Percentiles rank a stretch among this genome's conserved stretches.
Evolutionary conservation across 768 basidiomycete genomes (phyloP).

Genomic region (Arthromyces matolae): DNA sequence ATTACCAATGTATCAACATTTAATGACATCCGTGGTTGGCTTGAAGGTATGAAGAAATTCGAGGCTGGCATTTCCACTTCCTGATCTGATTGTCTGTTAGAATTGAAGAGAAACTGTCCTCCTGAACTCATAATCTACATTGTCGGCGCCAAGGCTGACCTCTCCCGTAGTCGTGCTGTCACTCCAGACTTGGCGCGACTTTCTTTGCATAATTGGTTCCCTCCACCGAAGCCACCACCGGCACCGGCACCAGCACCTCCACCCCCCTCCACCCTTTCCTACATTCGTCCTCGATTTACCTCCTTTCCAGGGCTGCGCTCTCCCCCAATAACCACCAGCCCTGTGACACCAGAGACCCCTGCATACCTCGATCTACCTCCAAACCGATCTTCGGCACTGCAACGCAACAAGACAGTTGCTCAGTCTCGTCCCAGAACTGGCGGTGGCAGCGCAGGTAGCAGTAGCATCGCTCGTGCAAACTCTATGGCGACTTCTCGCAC

Average conservation of each 20-base stretch:
- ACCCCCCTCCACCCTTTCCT: slow-evolving; percentile 63
- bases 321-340: slow-evolving; percentile 43
- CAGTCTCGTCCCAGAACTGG: slow-evolving; percentile 45
- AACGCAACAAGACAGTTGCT: slow-evolving; percentile 47
- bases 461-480: slow-evolving; percentile 40
- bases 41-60: slow-evolving; percentile 83
- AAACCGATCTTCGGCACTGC: slow-evolving; percentile 47
- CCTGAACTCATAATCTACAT: slow-evolving; percentile 91
- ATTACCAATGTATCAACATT: slow-evolving; percentile 88
- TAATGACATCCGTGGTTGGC: slow-evolving; percentile 89
- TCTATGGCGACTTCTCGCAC: slow-evolving; percentile 40
- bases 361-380: slow-evolving; percentile 62
- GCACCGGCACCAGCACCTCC: slow-evolving; percentile 64
- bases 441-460: slow-evolving; percentile 23
- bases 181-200: slow-evolving; percentile 81
- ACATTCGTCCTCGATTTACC: slow-evolving; percentile 75
- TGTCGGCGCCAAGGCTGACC: slow-evolving; percentile 90
- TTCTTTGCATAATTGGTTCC: slow-evolving; percentile 84
- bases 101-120: slow-evolving; percentile 86
- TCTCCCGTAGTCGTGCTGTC: slow-evolving; percentile 67
- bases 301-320: slow-evolving; percentile 67
- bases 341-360: slow-evolving; percentile 52
- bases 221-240: slow-evolving; percentile 61
- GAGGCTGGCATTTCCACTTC: slow-evolving; percentile 22
- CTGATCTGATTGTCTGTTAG: slow-evolving; percentile 37